Evolutionary conservation across 176 grass and related monocot genomes (phyloP).

Genomic region (Aechmea fasciata): DNA sequence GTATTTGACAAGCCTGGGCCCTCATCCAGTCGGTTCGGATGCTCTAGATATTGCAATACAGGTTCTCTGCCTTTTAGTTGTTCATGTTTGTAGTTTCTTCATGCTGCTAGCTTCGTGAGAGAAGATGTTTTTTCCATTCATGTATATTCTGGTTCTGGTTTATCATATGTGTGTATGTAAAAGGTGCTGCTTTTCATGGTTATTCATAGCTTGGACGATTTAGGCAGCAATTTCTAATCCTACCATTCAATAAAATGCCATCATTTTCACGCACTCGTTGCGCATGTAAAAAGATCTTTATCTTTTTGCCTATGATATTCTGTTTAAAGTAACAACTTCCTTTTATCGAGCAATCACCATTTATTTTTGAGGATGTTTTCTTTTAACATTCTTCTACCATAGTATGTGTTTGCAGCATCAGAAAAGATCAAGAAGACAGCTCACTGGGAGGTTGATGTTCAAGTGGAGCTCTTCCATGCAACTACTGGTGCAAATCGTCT

Average conservation of each 20-base stretch:
- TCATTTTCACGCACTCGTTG: not conserved
- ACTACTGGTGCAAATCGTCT: conserved; percentile 65
- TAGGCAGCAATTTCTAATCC: not conserved
- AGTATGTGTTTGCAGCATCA: conserved; percentile 97
- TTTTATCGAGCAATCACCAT: conserved; percentile 16
- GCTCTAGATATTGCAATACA: conserved; percentile 65
- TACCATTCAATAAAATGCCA: not conserved
- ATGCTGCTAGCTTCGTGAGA: not conserved
- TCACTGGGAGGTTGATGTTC: conserved; percentile 98
- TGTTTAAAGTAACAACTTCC: conserved; percentile 1
- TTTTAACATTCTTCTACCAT: conserved; percentile 47
- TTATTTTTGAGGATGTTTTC: conserved; percentile 15
- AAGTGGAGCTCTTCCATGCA: conserved; percentile 86
- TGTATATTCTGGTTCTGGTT: not conserved
- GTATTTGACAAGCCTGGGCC: conserved; percentile 65
- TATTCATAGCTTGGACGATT: too few species aligned
- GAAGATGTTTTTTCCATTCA: not conserved
- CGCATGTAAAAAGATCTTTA: not conserved
- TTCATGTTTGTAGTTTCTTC: not conserved
- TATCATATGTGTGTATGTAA: not conserved
- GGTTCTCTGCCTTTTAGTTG: conserved; percentile 37
- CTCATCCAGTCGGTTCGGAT: conserved; percentile 91
- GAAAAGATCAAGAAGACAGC: conserved; percentile 88
- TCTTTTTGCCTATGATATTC: conserved; percentile 3
- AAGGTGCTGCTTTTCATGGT: too few species aligned